Base-by-base conservation (phyloP, 208 protist species). In the Spongospora subterranea region DNA sequence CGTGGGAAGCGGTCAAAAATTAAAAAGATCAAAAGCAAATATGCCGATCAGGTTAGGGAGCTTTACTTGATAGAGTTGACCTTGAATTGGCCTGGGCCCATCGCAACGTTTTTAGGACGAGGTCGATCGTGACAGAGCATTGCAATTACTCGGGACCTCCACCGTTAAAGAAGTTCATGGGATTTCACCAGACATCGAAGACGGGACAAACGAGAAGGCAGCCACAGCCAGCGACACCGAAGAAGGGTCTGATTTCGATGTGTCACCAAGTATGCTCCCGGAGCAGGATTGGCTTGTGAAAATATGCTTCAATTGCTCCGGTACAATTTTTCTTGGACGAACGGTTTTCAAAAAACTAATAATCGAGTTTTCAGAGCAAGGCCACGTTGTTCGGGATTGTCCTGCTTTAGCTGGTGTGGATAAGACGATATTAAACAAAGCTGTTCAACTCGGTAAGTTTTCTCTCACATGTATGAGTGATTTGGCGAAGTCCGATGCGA, bases 201-300 rank as follows among this genome's bases (percentile, higher is more conserved):
- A 82, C 35, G 71, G 71, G 6, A 35, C 71, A 6, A n/a, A 35
- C 35, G 71, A 82, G n/a, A 82, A 82, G 71, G 6, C n/a, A 13
- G 17, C 71, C 13, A 43, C 11, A 39, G 6, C 71, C 6, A 29
- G 29, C 29, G 54, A 32, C 20, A 29, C 17, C 54, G 71, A 82
- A 13, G 71, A 82, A 35, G 71, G 35, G 35, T 40, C 11, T 13
- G 71, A 82, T 35, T 40, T 40, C 71, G 71, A 43, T 82, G 71
- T 40, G 71, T 6, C 71, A 39, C 35, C 71, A 20, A 35, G 6
- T 17, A n/a, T n/a, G 6, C 17, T 82, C 35, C 71, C 6, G 35
- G 71, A 82, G 6, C 71, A 82, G n/a, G 71, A 82, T 43, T 82
- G 71, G 71, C 6, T 82, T 43, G 71, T 82, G 35, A 82, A 82